A percentile compares a stretch with the other conserved stretches of the same genome.
Conservation (phyloP, 2,329 filamentous ascomycete genomes). For the Aspergillus fumigatiaffinis region DNA sequence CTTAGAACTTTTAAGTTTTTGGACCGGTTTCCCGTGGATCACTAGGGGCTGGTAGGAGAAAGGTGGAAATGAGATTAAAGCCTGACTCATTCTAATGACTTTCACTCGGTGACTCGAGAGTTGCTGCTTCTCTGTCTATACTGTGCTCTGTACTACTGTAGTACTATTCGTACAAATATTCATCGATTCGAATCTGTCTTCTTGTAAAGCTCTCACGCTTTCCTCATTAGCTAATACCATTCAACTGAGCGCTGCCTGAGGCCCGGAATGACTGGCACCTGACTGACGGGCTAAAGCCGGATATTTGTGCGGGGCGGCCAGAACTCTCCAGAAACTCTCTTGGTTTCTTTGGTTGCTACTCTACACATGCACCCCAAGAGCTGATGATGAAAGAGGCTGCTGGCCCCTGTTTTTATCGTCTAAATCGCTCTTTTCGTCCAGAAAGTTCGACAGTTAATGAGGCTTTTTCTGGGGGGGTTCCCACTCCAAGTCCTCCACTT, state of each 20-base stretch:
- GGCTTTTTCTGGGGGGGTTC: not conserved
- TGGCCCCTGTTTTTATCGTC: not conserved
- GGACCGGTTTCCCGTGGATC: conserved; percentile 59
- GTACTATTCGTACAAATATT: not conserved
- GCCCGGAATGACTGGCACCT: not conserved
- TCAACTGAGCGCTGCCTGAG: not conserved
- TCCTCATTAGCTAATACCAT: not conserved
- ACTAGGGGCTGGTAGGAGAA: conserved; percentile 8
- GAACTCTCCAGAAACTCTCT: not conserved
- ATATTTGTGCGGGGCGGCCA: not conserved
- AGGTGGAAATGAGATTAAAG: not conserved
- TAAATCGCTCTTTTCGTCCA: not conserved
- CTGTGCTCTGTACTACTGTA: not conserved
- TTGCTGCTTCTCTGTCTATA: not conserved
- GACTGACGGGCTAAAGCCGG: not conserved
- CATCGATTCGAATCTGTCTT: not conserved
- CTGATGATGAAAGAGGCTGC: not conserved
- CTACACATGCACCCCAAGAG: not conserved
- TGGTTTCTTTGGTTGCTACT: no score
- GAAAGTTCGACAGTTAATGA: not conserved
- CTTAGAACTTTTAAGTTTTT: conserved; percentile 64
- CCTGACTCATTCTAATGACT: no score
- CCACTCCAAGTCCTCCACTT: not conserved
- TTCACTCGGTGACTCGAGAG: not conserved
- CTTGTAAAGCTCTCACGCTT: not conserved